Evolutionary conservation across 2,329 filamentous ascomycete species (phyloP).

Genomic region (Penicillium hordei): DNA sequence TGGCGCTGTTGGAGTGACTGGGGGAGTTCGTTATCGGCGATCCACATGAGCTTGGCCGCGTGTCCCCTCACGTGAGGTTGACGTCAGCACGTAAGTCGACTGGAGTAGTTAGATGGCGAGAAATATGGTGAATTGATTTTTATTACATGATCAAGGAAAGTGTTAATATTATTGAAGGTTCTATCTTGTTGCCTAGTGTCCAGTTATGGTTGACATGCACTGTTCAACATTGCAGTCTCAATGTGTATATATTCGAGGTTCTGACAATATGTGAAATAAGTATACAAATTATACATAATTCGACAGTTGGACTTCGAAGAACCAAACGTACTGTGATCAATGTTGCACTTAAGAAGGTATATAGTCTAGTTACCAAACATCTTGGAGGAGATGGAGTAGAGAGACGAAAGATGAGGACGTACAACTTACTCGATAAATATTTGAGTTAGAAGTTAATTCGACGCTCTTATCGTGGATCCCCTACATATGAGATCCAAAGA

Average conservation of each 20-base stretch:
- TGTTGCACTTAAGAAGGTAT: not conserved
- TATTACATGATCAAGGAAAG: not conserved
- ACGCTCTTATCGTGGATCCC: too few species aligned
- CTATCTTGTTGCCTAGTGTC: not conserved
- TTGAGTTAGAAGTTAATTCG: not conserved
- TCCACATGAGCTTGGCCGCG: conserved; percentile 24
- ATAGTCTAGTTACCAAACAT: not conserved
- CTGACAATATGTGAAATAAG: not conserved
- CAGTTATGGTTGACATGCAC: conserved; percentile 1
- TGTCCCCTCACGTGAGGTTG: conserved; percentile 27
- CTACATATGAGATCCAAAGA: too few species aligned
- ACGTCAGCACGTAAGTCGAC: conserved; percentile 15
- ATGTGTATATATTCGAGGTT: not conserved
- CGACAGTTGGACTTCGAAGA: not conserved
- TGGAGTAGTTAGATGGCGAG: not conserved
- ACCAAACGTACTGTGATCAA: not conserved
- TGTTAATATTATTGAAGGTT: not conserved
- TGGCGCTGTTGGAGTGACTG: conserved; percentile 10
- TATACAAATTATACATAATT: not conserved
- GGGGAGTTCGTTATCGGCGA: conserved; percentile 19
- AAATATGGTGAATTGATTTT: not conserved
- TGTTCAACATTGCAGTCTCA: not conserved
- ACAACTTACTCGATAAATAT: not conserved
- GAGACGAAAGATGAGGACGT: not conserved
- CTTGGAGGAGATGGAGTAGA: not conserved